A percentile compares a stretch with the other conserved stretches of the same genome.
These are phyloP conservation scores for Neurospora sp. DNA, from an alignment of 495 filamentous ascomycete species.

Conservation along the genomic window DNA sequence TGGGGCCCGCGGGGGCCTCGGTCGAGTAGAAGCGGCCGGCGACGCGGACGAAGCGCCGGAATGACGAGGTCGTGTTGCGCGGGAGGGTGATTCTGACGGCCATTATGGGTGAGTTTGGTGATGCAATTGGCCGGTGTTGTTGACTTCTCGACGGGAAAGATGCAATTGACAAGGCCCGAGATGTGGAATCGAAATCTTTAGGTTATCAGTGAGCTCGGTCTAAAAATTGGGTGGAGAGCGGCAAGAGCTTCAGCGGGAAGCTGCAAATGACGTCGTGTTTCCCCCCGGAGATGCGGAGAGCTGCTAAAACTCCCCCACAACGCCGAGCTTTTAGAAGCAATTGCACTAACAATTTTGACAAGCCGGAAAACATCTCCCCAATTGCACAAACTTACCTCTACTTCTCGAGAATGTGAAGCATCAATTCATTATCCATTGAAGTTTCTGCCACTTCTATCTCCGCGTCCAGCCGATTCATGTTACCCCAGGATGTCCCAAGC, in stretches of 20 bases:
- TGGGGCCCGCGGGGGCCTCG: slow-evolving; percentile 27
- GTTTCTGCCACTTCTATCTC: neutral
- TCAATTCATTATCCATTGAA: neutral
- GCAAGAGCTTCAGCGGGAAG: neutral
- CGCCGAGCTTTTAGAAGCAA: neutral
- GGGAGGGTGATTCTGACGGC: neutral
- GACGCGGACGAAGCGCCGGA: neutral
- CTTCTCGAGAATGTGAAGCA: neutral
- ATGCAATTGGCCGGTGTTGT: neutral
- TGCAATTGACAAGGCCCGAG: neutral
- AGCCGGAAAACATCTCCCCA: neutral
- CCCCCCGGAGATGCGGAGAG: neutral
- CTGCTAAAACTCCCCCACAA: neutral
- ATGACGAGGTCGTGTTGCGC: neutral
- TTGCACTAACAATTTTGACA: neutral
- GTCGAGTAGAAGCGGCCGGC: slow-evolving; percentile 23
- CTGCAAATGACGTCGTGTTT: neutral
- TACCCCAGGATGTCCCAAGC: neutral
- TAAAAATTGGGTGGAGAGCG: neutral
- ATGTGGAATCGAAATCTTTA: neutral
- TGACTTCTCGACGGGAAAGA: neutral
- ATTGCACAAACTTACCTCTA: neutral
- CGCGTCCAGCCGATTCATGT: neutral
- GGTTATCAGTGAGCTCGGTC: neutral
- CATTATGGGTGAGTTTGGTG: neutral